phyloP scores from a whole-genome alignment of 495 filamentous ascomycete genomes.

The Choiromyces venosus region DNA sequence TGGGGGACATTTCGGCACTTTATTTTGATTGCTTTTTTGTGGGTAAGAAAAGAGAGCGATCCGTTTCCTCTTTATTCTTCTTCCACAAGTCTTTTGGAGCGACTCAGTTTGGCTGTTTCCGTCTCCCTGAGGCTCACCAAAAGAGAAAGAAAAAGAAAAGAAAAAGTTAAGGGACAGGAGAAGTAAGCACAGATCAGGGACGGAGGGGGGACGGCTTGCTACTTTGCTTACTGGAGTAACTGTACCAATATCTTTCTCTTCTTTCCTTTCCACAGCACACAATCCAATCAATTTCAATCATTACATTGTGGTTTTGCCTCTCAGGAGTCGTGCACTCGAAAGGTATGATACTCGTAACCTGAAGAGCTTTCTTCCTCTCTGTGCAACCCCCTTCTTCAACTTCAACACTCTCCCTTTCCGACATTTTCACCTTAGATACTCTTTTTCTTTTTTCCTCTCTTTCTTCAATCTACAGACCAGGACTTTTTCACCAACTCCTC shows the following conservation, averaged over 20 bases:
- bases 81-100: neutral
- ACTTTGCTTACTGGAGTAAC: constrained; percentile 5
- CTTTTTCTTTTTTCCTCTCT: constrained; percentile 19
- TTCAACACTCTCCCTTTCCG: constrained; percentile 9
- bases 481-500: constrained; percentile 27
- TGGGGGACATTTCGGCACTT: neutral
- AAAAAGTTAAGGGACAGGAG: neutral
- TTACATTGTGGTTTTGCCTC: constrained; percentile 3
- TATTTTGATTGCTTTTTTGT: neutral
- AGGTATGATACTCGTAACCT: neutral
- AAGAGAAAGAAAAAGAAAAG: neutral
- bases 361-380: neutral
- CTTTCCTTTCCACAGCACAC: constrained; percentile 3
- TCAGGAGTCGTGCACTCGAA: neutral
- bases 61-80: neutral
- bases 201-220: neutral
- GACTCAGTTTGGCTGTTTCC: neutral
- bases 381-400: constrained; percentile 1
- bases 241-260: constrained; percentile 14
- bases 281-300: neutral
- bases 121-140: neutral
- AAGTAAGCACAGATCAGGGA: neutral
- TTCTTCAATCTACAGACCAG: constrained; percentile 14
- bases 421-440: neutral
- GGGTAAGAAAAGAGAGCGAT: neutral